These are phyloP conservation scores for Kuraishia molischiana DNA, from an alignment of 805 yeast genomes.

Conservation along the genomic window DNA sequence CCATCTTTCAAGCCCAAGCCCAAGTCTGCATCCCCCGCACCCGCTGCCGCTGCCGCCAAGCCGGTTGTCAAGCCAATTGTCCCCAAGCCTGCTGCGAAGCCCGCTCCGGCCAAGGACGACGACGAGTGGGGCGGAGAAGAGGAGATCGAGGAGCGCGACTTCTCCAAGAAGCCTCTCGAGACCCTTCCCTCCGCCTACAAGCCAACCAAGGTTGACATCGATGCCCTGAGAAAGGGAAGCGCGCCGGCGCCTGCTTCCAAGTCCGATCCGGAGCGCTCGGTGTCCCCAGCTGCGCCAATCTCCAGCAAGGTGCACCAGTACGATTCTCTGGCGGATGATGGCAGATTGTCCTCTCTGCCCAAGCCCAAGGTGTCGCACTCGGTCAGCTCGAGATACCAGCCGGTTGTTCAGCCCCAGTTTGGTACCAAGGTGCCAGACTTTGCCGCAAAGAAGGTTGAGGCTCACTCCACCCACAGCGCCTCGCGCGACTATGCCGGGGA, in stretches of 20 bases:
- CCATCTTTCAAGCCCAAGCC: conserved; percentile 20
- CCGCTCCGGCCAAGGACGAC: conserved; percentile 19
- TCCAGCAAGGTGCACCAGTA: conserved; percentile 28
- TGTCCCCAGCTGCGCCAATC: conserved; percentile 7
- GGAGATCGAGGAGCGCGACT: conserved; percentile 46
- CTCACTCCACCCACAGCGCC: conserved; percentile 47
- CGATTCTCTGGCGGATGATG: conserved; percentile 15
- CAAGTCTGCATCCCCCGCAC: conserved; percentile 24
- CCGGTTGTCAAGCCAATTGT: conserved; percentile 15
- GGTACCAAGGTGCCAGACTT: conserved; percentile 23
- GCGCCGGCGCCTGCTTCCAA: background rate
- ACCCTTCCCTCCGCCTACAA: conserved; percentile 53
- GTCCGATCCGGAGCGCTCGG: conserved; percentile 6
- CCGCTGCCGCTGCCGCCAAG: conserved; percentile 14
- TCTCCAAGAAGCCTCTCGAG: conserved; percentile 36
- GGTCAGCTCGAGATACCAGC: conserved; percentile 37
- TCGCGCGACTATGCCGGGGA: conserved; percentile 53
- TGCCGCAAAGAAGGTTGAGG: conserved; percentile 23
- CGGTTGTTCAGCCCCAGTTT: conserved; percentile 21
- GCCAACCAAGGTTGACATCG: conserved; percentile 55
- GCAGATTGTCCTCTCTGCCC: conserved; percentile 50
- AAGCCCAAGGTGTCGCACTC: conserved; percentile 45
- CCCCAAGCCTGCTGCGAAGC: conserved; percentile 8
- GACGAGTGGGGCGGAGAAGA: conserved; percentile 72
- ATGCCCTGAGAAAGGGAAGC: conserved; percentile 31